Base-by-base conservation (phyloP, 192 early-diverging fungal species). In the Backusella westeae region DNA sequence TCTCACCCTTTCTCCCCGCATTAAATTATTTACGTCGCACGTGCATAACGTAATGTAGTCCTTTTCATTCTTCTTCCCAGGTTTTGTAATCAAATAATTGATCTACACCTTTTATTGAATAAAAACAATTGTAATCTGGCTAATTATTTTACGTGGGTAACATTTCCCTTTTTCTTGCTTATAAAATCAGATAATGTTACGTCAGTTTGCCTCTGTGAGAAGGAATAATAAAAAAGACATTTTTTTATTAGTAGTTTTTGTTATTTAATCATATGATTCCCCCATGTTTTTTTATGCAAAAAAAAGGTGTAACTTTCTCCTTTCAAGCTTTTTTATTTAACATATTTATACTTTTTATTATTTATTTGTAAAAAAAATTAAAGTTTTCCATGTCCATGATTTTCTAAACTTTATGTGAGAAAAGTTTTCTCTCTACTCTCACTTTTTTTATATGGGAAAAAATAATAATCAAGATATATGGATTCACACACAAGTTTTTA, bases 11-110 rank as follows among this genome's bases (percentile, higher is more conserved):
- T 56, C 53, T 23, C 53, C 53, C 53, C 53, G 53, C 53, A 23
- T 56, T 56, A 56, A 49, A 56, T 56, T 56, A 56, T 56, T 56
- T 56, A 56, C 23, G 53, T 56, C 53, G 53, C 53, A 56, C 53
- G 53, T 56, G 53, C 53, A 26, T 56, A 56, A 56, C 53, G 23
- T 56, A 56, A 56, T 56, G 7, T 56, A 26, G 9, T 8, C 21
- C 7, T 23, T 56, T 56, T 56, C 21, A 23, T 56, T 56, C 21
- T 56, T 56, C 53, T 56, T 56, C 53, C 53, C 53, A 56, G 53
- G 53, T 56, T 56, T 49, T 49, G 46, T 49, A 49, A 49, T 49
- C 46, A 49, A 49, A 49, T n/a, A 6, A 19, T 49, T 49, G 46
- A 49, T 49, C 46, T 49, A 49, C 46, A n/a, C 46, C 46, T 49